Evolutionary conservation across 164 flowering plant genomes (phyloP).

Genomic region (Kingdonia uniflora): DNA sequence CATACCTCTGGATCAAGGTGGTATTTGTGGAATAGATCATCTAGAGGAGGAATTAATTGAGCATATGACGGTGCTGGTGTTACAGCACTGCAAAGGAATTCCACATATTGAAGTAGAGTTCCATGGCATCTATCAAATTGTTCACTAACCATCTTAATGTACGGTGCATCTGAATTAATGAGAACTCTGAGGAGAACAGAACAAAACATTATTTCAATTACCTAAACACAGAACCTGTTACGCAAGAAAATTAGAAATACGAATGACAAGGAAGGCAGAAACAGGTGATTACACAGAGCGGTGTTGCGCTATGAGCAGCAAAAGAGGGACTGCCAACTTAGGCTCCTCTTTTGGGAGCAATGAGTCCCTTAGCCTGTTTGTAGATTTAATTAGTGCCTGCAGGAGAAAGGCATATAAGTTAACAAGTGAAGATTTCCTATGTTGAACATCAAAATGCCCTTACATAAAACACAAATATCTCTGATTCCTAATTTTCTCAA

Average conservation of each 20-base stretch:
- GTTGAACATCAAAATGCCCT: not conserved
- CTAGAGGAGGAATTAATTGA: conserved; percentile 70
- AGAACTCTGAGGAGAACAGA: conserved; percentile 58
- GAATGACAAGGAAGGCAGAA: not conserved
- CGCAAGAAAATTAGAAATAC: not conserved
- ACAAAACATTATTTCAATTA: not conserved
- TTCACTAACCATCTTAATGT: conserved; percentile 96
- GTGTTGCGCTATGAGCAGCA: conserved; percentile 89
- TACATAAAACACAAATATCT: too few relatives aligned
- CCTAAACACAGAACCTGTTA: not conserved
- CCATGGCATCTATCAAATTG: conserved; percentile 99
- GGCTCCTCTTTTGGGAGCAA: conserved; percentile 92
- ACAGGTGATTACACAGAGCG: conserved; percentile 80
- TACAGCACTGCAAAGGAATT: conserved; percentile 77
- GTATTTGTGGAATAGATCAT: conserved; percentile 75
- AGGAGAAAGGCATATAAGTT: conserved; percentile 4
- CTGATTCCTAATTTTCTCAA: too few relatives aligned
- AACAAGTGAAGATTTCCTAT: not conserved
- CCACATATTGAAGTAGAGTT: conserved; percentile 91
- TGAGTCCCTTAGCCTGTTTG: conserved; percentile 81
- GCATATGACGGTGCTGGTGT: conserved; percentile 67
- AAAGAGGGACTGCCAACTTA: conserved; percentile 83
- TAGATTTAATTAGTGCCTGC: conserved; percentile 87
- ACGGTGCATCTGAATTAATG: conserved; percentile 79
- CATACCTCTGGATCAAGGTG: conserved; percentile 97